A percentile compares a stretch with the other conserved stretches of the same genome.
These are phyloP conservation scores for Leishmania aethiopica DNA, from an alignment of 208 protist species.

Conservation along the genomic window DNA sequence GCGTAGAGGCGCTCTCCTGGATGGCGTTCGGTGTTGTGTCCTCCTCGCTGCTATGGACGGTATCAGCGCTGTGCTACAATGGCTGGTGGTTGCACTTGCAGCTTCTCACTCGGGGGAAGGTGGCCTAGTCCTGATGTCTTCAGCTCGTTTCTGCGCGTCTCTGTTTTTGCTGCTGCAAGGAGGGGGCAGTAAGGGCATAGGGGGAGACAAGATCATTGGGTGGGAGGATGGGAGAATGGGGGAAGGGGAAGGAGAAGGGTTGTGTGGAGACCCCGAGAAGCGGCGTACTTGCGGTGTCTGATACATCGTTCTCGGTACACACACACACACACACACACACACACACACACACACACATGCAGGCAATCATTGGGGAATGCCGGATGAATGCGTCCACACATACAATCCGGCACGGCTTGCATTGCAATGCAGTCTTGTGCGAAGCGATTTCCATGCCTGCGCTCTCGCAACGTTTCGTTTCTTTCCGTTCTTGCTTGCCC, in stretches of 20 bases:
- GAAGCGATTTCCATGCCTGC: neutral
- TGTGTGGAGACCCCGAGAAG: neutral
- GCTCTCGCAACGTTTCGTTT: neutral
- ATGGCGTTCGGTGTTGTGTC: constrained; percentile 59
- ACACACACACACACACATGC: neutral
- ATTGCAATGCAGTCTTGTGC: neutral
- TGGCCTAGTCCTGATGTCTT: constrained; percentile 13
- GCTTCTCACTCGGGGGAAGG: constrained; percentile 62
- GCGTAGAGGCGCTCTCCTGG: constrained; percentile 66
- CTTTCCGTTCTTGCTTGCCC: neutral
- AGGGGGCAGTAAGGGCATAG: neutral
- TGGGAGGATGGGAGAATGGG: neutral
- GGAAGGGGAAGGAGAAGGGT: neutral
- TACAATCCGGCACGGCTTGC: neutral
- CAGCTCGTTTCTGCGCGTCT: neutral
- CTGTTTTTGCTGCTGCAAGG: neutral
- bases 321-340: neutral
- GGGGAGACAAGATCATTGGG: too few relatives aligned
- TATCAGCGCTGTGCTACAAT: constrained; percentile 65
- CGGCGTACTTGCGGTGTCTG: neutral
- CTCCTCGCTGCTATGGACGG: constrained; percentile 64
- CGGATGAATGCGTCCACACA: neutral
- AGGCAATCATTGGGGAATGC: neutral
- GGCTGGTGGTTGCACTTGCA: constrained; percentile 78
- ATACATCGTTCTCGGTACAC: neutral